Conservation (phyloP, 1,284 basidiomycete genomes). For the Coniferiporia sulphurascens region DNA sequence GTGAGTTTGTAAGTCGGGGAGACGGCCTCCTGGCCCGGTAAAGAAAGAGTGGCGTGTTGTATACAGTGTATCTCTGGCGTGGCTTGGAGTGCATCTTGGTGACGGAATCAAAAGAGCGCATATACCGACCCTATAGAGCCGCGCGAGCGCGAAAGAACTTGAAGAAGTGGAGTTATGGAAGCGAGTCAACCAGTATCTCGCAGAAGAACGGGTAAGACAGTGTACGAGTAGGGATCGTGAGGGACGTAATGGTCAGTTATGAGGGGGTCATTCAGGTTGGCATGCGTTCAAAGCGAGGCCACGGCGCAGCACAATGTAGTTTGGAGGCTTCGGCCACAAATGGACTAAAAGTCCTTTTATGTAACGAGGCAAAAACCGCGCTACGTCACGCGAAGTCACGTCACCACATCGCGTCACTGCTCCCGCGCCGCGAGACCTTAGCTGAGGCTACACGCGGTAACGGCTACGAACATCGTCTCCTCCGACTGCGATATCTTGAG, state of each 20-base stretch:
- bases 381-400: not conserved
- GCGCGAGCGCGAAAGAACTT: not conserved
- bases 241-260: not conserved
- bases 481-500: no score
- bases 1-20: not conserved
- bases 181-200: not conserved
- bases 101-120: not conserved
- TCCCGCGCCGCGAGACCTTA: no score
- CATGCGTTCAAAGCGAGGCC: not conserved
- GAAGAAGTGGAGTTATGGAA: not conserved
- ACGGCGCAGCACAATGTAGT: not conserved
- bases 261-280: not conserved
- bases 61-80: not conserved
- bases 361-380: not conserved
- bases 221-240: not conserved
- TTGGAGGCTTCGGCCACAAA: not conserved
- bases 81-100: not conserved
- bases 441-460: no score
- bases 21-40: not conserved
- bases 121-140: not conserved
- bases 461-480: no score
- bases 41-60: not conserved
- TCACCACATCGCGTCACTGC: not conserved
- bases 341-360: not conserved
- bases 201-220: no score